Percentiles rank a stretch among this genome's conserved stretches.
Conservation (phyloP, 1,284 basidiomycete genomes). For the Ganoderma meredithae region DNA sequence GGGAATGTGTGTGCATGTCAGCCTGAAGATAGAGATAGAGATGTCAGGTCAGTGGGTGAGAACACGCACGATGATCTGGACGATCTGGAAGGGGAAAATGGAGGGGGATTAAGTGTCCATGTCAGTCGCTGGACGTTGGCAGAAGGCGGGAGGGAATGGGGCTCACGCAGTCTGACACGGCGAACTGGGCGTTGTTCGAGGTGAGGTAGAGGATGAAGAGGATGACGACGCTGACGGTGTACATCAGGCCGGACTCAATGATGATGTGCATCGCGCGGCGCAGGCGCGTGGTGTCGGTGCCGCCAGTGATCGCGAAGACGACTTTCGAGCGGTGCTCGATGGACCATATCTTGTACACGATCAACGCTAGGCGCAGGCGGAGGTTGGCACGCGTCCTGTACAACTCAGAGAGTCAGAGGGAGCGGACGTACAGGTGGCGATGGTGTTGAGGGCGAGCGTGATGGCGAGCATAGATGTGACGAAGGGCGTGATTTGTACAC, state of each 20-base stretch:
- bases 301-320: background rate
- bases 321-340: conserved; percentile 11
- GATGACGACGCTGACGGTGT: conserved; percentile 15
- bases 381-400: conserved; percentile 41
- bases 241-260: conserved; percentile 16
- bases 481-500: background rate
- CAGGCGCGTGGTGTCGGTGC: background rate
- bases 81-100: background rate
- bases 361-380: conserved; percentile 37
- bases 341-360: conserved; percentile 47
- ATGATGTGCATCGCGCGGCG: conserved; percentile 13
- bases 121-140: background rate
- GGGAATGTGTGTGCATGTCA: background rate
- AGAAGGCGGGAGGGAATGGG: background rate
- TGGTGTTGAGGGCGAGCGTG: background rate
- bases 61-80: conserved; percentile 2
- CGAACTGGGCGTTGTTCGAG: conserved; percentile 11
- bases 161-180: background rate
- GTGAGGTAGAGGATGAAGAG: conserved; percentile 1
- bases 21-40: background rate
- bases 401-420: conserved; percentile 4
- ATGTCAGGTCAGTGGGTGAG: background rate
- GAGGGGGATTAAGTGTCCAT: too few species aligned
- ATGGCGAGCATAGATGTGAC: background rate
- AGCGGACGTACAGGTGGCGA: background rate